Conservation (phyloP, 1,284 basidiomycete genomes). For the Ustilago sp. region DNA sequence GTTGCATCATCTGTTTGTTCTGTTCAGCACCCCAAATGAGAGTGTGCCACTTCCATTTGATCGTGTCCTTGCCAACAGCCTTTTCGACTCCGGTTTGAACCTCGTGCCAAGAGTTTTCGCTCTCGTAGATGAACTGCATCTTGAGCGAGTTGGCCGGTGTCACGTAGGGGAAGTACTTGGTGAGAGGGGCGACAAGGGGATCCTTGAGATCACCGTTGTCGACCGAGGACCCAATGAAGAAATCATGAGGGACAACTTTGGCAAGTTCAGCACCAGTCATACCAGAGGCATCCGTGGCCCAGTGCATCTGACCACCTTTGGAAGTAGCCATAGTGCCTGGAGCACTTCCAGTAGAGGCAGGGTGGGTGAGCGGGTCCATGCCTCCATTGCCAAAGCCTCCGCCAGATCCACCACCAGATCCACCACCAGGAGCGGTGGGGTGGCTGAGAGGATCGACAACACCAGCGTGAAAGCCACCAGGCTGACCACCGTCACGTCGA, state of each 20-base stretch:
- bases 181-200: conserved; percentile 11
- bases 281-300: conserved; percentile 38
- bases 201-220: conserved; percentile 47
- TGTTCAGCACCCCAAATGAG: conserved; percentile 43
- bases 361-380: conserved; percentile 28
- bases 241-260: conserved; percentile 25
- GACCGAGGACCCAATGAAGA: conserved; percentile 35
- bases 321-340: not conserved
- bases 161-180: conserved; percentile 27
- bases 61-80: conserved; percentile 5
- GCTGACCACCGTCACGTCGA: conserved; percentile 3
- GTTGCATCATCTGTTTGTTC: conserved; percentile 38
- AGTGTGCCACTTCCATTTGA: conserved; percentile 45
- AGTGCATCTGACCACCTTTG: conserved; percentile 36
- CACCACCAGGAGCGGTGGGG: conserved; percentile 4
- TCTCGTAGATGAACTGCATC: conserved; percentile 37
- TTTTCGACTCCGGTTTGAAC: conserved; percentile 24
- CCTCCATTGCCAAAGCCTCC: conserved; percentile 20
- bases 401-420: not conserved
- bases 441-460: not conserved
- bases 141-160: conserved; percentile 43
- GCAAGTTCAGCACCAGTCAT: conserved; percentile 38
- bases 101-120: conserved; percentile 38
- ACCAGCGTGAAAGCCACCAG: conserved; percentile 9
- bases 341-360: conserved; percentile 4